Conservation (phyloP, 1,284 basidiomycete genomes). For the Vanrija sp. region DNA sequence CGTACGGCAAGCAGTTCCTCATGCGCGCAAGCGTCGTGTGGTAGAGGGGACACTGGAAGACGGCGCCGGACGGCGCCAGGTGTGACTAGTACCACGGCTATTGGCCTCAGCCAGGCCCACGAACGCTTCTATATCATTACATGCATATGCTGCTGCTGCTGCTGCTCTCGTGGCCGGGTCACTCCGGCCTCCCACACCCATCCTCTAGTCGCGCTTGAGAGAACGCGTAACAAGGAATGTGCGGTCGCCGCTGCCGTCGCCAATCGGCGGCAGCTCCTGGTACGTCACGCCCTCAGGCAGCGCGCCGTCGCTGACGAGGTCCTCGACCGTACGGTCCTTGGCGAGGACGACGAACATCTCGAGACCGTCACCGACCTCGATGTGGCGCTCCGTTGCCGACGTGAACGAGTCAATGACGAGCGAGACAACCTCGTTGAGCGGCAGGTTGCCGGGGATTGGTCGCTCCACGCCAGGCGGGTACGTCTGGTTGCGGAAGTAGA, state of each 20-base stretch:
- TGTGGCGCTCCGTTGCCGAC: slow-evolving; percentile 90
- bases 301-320: slow-evolving; percentile 57
- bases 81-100: neutral
- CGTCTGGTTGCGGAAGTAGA: slow-evolving; percentile 91
- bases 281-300: slow-evolving; percentile 56
- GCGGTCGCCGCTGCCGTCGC: slow-evolving; percentile 38
- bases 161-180: neutral
- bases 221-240: slow-evolving; percentile 42
- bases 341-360: slow-evolving; percentile 84
- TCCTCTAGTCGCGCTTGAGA: slow-evolving; percentile 47
- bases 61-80: too few species aligned
- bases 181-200: neutral
- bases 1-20: slow-evolving; percentile 17
- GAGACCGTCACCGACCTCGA: slow-evolving; percentile 92
- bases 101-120: neutral
- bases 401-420: slow-evolving; percentile 81
- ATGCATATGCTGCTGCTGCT: slow-evolving; percentile 17
- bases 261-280: slow-evolving; percentile 42
- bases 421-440: slow-evolving; percentile 70
- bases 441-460: slow-evolving; percentile 73
- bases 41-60: slow-evolving; percentile 3
- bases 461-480: slow-evolving; percentile 45
- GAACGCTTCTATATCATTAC: slow-evolving; percentile 12
- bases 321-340: slow-evolving; percentile 61
- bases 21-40: slow-evolving; percentile 28